Conservation (phyloP, 208 protist species). For the Acanthamoeba royreba region DNA sequence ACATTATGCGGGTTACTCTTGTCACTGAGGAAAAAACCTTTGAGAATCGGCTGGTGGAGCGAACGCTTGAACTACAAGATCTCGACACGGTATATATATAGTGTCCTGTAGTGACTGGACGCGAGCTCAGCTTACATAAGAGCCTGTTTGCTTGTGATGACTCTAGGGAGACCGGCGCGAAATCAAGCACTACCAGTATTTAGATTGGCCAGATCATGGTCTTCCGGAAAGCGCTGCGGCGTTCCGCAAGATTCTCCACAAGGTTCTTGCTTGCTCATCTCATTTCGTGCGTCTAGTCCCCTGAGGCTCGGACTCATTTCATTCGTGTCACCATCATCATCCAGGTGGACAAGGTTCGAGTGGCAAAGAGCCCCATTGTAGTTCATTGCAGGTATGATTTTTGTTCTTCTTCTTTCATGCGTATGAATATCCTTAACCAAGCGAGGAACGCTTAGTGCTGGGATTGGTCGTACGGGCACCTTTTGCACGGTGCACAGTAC, state of each 20-base stretch:
- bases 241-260: conserved; percentile 40
- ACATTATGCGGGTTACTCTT: not conserved
- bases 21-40: not conserved
- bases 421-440: not conserved
- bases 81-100: not conserved
- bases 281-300: not conserved
- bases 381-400: conserved; percentile 68
- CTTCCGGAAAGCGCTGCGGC: conserved; percentile 47
- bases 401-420: not conserved
- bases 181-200: conserved; percentile 64
- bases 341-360: not conserved
- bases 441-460: conserved; percentile 47
- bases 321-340: not conserved
- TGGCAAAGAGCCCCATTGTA: conserved; percentile 46
- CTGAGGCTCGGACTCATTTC: not conserved
- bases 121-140: not conserved
- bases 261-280: not conserved
- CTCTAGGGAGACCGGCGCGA: not conserved
- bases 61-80: not conserved
- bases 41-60: not conserved
- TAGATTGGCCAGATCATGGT: conserved; percentile 68
- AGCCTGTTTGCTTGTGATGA: not conserved
- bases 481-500: conserved; percentile 68
- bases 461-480: conserved; percentile 73
- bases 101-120: not conserved